These are phyloP conservation scores for Tremellales sp. DNA, from an alignment of 1,284 basidiomycete genomes.

Conservation along the genomic window DNA sequence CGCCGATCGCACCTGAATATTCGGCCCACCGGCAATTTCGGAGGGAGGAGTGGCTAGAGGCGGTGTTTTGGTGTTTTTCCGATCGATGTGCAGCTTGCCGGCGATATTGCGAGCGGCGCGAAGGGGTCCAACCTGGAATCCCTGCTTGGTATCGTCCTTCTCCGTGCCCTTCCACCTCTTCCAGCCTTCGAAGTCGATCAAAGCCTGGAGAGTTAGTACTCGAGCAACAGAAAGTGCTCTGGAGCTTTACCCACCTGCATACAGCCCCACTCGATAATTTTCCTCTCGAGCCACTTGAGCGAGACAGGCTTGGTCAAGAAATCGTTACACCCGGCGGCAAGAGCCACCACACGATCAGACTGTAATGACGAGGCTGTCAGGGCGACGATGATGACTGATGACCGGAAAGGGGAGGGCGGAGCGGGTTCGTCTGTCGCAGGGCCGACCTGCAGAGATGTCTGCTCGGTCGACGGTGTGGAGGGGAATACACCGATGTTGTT, in stretches of 20 bases:
- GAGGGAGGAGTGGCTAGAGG: background rate
- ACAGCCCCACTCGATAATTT: constrained; percentile 94
- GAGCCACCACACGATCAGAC: constrained; percentile 87
- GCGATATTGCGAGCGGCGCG: constrained; percentile 42
- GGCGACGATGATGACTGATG: constrained; percentile 97
- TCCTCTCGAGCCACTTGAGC: constrained; percentile 91
- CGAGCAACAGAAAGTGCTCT: background rate
- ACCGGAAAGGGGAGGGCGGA: constrained; percentile 65
- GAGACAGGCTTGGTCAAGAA: constrained; percentile 98
- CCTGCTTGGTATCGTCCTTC: constrained; percentile 31
- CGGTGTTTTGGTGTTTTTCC: constrained; percentile 13
- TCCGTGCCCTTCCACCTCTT: constrained; percentile 43
- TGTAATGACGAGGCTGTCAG: constrained; percentile 91
- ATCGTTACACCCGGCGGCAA: constrained; percentile 98
- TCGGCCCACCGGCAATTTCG: background rate
- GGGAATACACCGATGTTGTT: constrained; percentile 68
- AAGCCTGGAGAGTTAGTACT: constrained; percentile 31
- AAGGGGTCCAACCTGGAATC: constrained; percentile 40
- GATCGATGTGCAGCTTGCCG: constrained; percentile 38
- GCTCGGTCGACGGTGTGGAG: constrained; percentile 58
- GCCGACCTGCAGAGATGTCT: constrained; percentile 23
- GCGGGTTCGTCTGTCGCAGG: constrained; percentile 6
- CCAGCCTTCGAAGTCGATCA: constrained; percentile 51
- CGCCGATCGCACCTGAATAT: background rate
- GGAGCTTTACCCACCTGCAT: constrained; percentile 43